Base-by-base conservation (phyloP, 2,329 filamentous ascomycete genomes). In the Penicillium frequentans region DNA sequence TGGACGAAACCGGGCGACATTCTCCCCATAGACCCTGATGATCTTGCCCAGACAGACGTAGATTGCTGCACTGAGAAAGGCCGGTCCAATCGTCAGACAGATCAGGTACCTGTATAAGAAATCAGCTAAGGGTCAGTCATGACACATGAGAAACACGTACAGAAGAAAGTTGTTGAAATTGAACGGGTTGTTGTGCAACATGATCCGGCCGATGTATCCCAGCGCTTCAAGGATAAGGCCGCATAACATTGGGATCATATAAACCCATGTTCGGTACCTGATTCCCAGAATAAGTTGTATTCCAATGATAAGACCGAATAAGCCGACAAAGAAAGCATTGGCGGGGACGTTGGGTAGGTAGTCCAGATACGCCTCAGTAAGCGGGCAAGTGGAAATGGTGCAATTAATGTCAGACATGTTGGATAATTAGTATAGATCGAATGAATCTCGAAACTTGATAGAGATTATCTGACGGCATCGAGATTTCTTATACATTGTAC, bases 81-180 rank as follows among this genome's bases (percentile, higher is more conserved):
- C 86, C 0, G 87, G 86, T 0, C 78, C 86, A 57, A 89, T 81
- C 3, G 86, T 89, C 55, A 90, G 76, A 61, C 81, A 84, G 66
- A 83, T 80, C 37, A 86, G 82, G 68, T 88, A 84, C 37, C 86
- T 81, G 47, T 54, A 82, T 27, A 16, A 4, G 10, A 13, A 31
- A 65, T 69, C 84, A 84, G 21, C 75, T 73, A 35, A 54, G 63
- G 23, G 61, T 60, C 45, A 59, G 52, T 44, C 7, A 29, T 10
- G 23, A 13, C 14, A 39, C 48, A 39, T 19, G 26, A 19, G 21
- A 33, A 7, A n/a, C 19, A 68, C 72, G 37, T 70, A 76, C 68
- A 73, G 63, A 19, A 77, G 66, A 57, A 75, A 87, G 3, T 79
- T 80, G 45, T 66, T 58, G 27, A 67, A 68, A 10, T 57, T 54